These are phyloP conservation scores for Cynanchum wilfordii DNA, from an alignment of 257 asterid genomes.

Conservation along the genomic window DNA sequence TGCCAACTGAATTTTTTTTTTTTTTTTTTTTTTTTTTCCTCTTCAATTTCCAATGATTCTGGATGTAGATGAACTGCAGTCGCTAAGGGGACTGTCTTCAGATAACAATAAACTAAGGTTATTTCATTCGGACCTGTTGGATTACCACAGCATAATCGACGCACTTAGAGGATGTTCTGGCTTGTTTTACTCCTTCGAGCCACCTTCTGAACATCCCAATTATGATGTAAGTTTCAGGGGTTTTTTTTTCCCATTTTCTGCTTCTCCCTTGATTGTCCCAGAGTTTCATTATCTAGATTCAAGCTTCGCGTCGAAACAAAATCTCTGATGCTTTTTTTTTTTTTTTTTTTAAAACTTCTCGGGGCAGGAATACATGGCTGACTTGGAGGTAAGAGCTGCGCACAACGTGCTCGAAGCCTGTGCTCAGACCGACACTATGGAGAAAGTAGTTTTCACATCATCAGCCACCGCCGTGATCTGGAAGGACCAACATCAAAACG, in stretches of 20 bases:
- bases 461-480: slow-evolving; percentile 80
- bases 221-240: slow-evolving; percentile 56
- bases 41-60: background rate
- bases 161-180: slow-evolving; percentile 72
- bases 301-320: background rate
- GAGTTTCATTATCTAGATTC: background rate
- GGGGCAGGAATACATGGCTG: slow-evolving; percentile 71
- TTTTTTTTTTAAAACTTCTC: background rate
- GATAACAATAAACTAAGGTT: slow-evolving; percentile 41
- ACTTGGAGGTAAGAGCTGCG: slow-evolving; percentile 86
- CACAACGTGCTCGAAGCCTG: slow-evolving; percentile 94
- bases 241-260: background rate
- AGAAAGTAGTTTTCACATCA: slow-evolving; percentile 71
- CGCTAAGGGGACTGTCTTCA: slow-evolving; percentile 34
- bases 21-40: background rate
- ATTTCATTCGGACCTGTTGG: slow-evolving; percentile 67
- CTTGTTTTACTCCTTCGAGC: slow-evolving; percentile 75
- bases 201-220: slow-evolving; percentile 61
- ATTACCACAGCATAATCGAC: slow-evolving; percentile 74
- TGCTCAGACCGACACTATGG: slow-evolving; percentile 72
- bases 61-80: slow-evolving; percentile 46
- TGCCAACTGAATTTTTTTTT: too few species aligned
- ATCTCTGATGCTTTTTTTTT: too few species aligned
- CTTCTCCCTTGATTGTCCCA: background rate
- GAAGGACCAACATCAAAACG: slow-evolving; percentile 36